Evolutionary conservation across 495 filamentous ascomycete species (phyloP).

Genomic region (Extremus antarcticus): DNA sequence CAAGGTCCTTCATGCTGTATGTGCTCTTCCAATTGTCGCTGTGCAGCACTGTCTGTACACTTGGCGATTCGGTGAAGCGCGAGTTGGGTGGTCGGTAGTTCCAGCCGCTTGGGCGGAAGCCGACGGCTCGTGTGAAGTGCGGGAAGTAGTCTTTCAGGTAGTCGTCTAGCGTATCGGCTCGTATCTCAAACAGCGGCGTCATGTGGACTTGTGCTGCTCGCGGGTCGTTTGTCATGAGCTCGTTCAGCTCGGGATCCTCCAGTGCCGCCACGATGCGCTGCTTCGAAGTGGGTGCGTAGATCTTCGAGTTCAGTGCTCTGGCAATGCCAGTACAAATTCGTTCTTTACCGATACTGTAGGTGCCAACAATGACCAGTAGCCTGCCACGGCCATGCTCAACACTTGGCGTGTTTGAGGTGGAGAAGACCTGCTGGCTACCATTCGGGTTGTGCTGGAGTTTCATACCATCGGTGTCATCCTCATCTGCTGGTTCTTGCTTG

Average conservation of each 20-base stretch:
- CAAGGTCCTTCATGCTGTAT: conserved; percentile 54
- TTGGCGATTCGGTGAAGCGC: conserved; percentile 51
- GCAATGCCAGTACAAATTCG: conserved; percentile 89
- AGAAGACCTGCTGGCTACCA: conserved; percentile 16
- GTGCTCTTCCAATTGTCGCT: conserved; percentile 59
- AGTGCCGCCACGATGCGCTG: conserved; percentile 72
- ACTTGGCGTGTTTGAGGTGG: conserved; percentile 15
- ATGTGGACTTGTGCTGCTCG: conserved; percentile 90
- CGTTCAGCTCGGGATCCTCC: conserved; percentile 70
- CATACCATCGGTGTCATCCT: conserved; percentile 25
- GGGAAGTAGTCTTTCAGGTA: conserved; percentile 70
- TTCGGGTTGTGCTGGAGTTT: conserved; percentile 21
- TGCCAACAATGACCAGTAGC: conserved; percentile 86
- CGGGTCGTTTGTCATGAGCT: conserved; percentile 67
- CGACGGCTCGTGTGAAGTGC: conserved; percentile 76
- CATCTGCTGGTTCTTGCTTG: conserved; percentile 23
- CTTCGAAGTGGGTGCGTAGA: conserved; percentile 76
- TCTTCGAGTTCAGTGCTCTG: conserved; percentile 73
- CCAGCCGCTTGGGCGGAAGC: conserved; percentile 87
- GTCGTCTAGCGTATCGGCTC: conserved; percentile 73
- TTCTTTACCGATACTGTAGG: conserved; percentile 97
- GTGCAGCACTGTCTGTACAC: conserved; percentile 59
- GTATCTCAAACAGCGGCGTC: conserved; percentile 87
- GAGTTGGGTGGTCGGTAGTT: conserved; percentile 65
- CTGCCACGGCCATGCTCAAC: conserved; percentile 40